A percentile compares a stretch with the other conserved stretches of the same genome.
These are phyloP conservation scores for Cladosporium sp. DNA, from an alignment of 2,329 filamentous ascomycete species.

Conservation along the genomic window DNA sequence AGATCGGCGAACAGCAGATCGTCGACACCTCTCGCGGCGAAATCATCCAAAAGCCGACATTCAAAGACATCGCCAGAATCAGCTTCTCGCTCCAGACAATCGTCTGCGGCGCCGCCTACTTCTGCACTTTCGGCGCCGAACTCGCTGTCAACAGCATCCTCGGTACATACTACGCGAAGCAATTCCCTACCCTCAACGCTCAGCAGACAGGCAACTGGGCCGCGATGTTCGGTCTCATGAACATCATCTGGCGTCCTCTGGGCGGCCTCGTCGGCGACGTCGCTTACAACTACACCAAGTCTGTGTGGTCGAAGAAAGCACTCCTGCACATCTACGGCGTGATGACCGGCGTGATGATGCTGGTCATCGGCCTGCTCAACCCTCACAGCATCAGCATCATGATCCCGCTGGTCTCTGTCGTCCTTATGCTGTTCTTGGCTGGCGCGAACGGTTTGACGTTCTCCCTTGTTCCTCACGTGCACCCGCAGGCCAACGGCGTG, in stretches of 20 bases:
- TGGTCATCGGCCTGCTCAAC: slow-evolving; percentile 62
- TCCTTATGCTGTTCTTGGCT: slow-evolving; percentile 78
- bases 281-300: slow-evolving; percentile 49
- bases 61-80: slow-evolving; percentile 58
- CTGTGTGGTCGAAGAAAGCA: slow-evolving; percentile 62
- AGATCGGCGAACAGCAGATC: slow-evolving; percentile 49
- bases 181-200: slow-evolving; percentile 51
- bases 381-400: slow-evolving; percentile 60
- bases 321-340: slow-evolving; percentile 55
- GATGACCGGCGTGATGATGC: slow-evolving; percentile 54
- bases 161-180: slow-evolving; percentile 54
- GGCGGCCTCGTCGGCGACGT: slow-evolving; percentile 60
- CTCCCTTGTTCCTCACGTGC: slow-evolving; percentile 79
- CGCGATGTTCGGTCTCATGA: slow-evolving; percentile 72
- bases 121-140: slow-evolving; percentile 59
- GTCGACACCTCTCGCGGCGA: slow-evolving; percentile 56
- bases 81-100: slow-evolving; percentile 58
- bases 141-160: slow-evolving; percentile 59
- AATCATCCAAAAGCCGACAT: slow-evolving; percentile 57
- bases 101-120: slow-evolving; percentile 51
- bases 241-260: slow-evolving; percentile 62
- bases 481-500: slow-evolving; percentile 74
- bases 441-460: slow-evolving; percentile 85
- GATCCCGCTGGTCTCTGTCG: slow-evolving; percentile 71
- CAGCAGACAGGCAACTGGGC: slow-evolving; percentile 59